Percentiles rank a stretch among this genome's conserved stretches.
Evolutionary conservation across 768 basidiomycete species (phyloP).

Genomic region (Multifurca ochricompacta): DNA sequence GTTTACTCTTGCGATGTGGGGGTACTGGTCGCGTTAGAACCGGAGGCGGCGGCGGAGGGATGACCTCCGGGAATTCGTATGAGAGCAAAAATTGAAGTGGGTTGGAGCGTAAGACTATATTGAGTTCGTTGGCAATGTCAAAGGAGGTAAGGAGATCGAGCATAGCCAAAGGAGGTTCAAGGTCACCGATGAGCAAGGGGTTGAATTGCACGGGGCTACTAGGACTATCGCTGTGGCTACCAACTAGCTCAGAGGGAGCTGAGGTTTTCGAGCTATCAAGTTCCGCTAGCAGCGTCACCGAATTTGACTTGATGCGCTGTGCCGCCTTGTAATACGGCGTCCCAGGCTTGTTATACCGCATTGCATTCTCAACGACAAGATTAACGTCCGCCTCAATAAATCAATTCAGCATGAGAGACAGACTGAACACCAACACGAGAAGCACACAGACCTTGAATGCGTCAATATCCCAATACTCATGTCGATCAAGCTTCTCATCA

Average conservation of each 20-base stretch:
- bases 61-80: constrained; percentile 56
- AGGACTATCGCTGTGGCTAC: not conserved
- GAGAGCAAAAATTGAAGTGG: constrained; percentile 62
- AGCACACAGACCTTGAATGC: constrained; percentile 57
- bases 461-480: constrained; percentile 73
- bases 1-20: constrained; percentile 30
- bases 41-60: constrained; percentile 55
- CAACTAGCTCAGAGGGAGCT: constrained; percentile 9
- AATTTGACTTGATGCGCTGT: constrained; percentile 43
- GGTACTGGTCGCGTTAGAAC: constrained; percentile 37
- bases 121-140: constrained; percentile 48
- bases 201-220: not conserved
- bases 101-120: constrained; percentile 45
- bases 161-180: constrained; percentile 59
- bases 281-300: constrained; percentile 36
- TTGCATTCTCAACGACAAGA: constrained; percentile 80
- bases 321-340: constrained; percentile 67
- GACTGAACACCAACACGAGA: not conserved
- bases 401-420: not conserved
- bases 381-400: constrained; percentile 63
- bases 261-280: constrained; percentile 29
- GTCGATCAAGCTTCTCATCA: constrained; percentile 69
- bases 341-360: constrained; percentile 76
- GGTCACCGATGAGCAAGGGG: constrained; percentile 45
- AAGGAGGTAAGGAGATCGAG: constrained; percentile 49